A percentile compares a stretch with the other conserved stretches of the same genome.
Conservation (phyloP, 129 eudicot genomes). For the carrot (Daucus carota) region DNA sequence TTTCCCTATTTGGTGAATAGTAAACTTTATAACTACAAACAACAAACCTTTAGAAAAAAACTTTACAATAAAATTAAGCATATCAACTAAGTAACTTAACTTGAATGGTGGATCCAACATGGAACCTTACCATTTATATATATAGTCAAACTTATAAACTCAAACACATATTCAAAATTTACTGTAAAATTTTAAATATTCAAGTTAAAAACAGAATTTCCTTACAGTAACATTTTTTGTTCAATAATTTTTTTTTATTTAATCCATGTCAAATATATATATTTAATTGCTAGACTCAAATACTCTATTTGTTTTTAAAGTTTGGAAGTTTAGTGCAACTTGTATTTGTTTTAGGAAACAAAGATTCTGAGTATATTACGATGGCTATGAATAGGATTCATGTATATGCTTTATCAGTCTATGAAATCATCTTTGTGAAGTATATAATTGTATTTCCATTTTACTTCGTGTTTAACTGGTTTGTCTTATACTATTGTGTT, state of each 20-base stretch:
- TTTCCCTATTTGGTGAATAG: too few relatives aligned
- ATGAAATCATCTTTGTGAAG: neutral
- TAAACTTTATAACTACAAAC: neutral
- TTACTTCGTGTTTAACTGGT: neutral
- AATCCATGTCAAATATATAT: neutral
- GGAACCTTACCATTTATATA: neutral
- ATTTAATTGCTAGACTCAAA: neutral
- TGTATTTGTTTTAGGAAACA: neutral
- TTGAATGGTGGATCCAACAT: neutral
- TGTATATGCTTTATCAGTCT: neutral
- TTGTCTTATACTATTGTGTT: constrained; percentile 15
- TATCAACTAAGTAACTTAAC: neutral
- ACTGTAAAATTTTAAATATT: too few relatives aligned
- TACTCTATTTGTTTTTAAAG: neutral
- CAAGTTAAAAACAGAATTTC: neutral
- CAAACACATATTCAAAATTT: too few relatives aligned
- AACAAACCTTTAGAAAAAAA: neutral
- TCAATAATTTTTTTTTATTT: too few relatives aligned
- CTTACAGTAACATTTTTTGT: neutral
- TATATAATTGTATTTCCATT: neutral
- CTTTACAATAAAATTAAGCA: neutral
- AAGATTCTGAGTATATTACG: neutral
- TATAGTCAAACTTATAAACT: neutral
- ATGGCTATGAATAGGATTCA: neutral
- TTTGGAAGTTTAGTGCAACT: neutral